phyloP scores from a whole-genome alignment of 1,139 yeast genomes.

The Yamadazyma pseudoaaseri region DNA sequence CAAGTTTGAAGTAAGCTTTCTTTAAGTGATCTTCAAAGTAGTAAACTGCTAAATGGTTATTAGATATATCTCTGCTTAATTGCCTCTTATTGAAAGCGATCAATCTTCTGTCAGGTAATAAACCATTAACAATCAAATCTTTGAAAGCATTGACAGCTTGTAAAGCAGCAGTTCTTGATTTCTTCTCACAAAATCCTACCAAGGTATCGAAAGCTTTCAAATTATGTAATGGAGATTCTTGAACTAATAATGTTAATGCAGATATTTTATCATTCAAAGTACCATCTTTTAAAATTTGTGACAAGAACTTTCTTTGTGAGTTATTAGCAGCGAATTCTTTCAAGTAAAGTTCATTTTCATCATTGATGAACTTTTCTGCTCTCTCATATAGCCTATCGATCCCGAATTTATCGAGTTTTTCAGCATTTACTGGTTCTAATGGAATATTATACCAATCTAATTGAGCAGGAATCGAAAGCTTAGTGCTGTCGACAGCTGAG shows the following conservation, averaged over 20 bases:
- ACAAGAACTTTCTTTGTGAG: slow-evolving; percentile 84
- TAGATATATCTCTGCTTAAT: slow-evolving; percentile 47
- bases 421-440: slow-evolving; percentile 36
- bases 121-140: slow-evolving; percentile 79
- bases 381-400: slow-evolving; percentile 59
- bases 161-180: slow-evolving; percentile 89
- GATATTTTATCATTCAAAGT: slow-evolving; percentile 94
- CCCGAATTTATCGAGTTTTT: slow-evolving; percentile 45
- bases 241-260: slow-evolving; percentile 86
- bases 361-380: slow-evolving; percentile 65
- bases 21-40: slow-evolving; percentile 91
- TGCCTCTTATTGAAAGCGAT: slow-evolving; percentile 80
- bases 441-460: slow-evolving; percentile 71
- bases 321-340: slow-evolving; percentile 78
- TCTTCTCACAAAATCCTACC: slow-evolving; percentile 78
- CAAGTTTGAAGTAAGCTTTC: slow-evolving; percentile 64
- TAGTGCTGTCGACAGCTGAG: slow-evolving; percentile 55
- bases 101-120: slow-evolving; percentile 83
- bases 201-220: slow-evolving; percentile 79
- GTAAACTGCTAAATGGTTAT: slow-evolving; percentile 61
- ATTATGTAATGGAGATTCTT: slow-evolving; percentile 94
- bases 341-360: slow-evolving; percentile 70
- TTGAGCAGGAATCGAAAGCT: slow-evolving; percentile 60
- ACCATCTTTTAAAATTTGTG: slow-evolving; percentile 89
- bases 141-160: slow-evolving; percentile 88